These are phyloP conservation scores for Podospora sp. DNA, from an alignment of 495 filamentous ascomycete genomes.

Conservation along the genomic window DNA sequence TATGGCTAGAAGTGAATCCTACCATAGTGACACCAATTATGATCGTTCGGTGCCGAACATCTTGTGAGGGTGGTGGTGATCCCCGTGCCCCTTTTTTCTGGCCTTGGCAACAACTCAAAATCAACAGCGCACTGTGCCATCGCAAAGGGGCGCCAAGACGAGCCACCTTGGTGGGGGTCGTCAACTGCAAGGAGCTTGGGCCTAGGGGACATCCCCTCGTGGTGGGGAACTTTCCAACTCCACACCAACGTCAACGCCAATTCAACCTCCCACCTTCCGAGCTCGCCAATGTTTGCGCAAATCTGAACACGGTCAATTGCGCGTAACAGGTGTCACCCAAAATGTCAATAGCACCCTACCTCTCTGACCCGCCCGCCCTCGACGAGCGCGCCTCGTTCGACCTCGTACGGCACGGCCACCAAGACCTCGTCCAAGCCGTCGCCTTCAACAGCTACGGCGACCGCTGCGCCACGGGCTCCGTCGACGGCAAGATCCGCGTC, in stretches of 20 bases:
- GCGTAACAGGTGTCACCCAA: conserved; percentile 2
- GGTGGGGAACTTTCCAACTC: neutral
- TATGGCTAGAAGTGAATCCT: neutral
- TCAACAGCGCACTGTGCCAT: too few species aligned
- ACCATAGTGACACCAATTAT: neutral
- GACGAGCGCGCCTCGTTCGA: conserved; percentile 68
- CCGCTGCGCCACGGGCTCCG: conserved; percentile 85
- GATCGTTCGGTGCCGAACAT: neutral
- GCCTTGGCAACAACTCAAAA: neutral
- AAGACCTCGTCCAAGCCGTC: conserved; percentile 69
- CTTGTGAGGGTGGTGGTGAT: neutral
- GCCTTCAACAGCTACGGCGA: conserved; percentile 81
- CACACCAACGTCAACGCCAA: conserved; percentile 5
- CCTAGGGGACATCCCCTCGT: conserved; percentile 14
- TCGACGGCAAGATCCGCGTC: conserved; percentile 91
- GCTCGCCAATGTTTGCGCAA: neutral
- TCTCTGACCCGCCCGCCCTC: conserved; percentile 72
- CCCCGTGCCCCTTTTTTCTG: neutral
- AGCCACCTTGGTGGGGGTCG: neutral
- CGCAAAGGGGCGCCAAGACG: conserved; percentile 4
- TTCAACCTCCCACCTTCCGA: conserved; percentile 5
- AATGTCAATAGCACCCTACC: conserved; percentile 42
- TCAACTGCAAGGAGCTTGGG: conserved; percentile 25
- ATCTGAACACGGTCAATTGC: neutral
- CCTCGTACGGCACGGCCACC: conserved; percentile 61